Conservation (phyloP, 768 basidiomycete species). For the Pleurotus cornucopiae region DNA sequence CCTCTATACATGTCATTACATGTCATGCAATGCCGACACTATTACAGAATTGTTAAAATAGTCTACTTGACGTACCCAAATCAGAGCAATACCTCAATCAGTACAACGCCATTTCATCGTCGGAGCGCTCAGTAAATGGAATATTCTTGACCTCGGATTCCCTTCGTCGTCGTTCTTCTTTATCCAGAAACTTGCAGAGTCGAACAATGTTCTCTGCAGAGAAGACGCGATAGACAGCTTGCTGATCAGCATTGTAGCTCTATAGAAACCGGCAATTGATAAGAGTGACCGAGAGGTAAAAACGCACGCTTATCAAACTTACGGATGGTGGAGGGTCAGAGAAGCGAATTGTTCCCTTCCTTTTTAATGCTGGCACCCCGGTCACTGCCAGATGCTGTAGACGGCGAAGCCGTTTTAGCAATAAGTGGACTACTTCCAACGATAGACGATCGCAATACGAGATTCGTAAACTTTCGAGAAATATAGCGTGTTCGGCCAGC, state of each 20-base stretch:
- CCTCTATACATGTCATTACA: too few species aligned
- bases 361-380: slow-evolving; percentile 70
- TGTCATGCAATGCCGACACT: too few species aligned
- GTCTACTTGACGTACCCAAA: too few species aligned
- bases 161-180: slow-evolving; percentile 55
- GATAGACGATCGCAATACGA: slow-evolving; percentile 83
- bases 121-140: slow-evolving; percentile 54
- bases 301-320: slow-evolving; percentile 23
- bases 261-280: slow-evolving; percentile 21
- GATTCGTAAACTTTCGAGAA: slow-evolving; percentile 78
- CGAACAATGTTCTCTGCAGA: slow-evolving; percentile 60
- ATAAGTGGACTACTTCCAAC: slow-evolving; percentile 67
- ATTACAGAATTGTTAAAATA: too few species aligned
- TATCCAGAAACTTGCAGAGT: slow-evolving; percentile 67
- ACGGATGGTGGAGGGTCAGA: slow-evolving; percentile 69
- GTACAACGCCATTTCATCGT: slow-evolving; percentile 62
- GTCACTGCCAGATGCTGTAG: slow-evolving; percentile 78
- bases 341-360: slow-evolving; percentile 69
- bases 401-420: slow-evolving; percentile 54
- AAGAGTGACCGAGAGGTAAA: neutral
- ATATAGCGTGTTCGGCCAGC: slow-evolving; percentile 65
- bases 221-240: slow-evolving; percentile 76
- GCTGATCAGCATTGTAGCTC: slow-evolving; percentile 65
- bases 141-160: slow-evolving; percentile 59
- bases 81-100: slow-evolving; percentile 16